Conservation (phyloP, 1,284 basidiomycete species). For the Somion occarium region DNA sequence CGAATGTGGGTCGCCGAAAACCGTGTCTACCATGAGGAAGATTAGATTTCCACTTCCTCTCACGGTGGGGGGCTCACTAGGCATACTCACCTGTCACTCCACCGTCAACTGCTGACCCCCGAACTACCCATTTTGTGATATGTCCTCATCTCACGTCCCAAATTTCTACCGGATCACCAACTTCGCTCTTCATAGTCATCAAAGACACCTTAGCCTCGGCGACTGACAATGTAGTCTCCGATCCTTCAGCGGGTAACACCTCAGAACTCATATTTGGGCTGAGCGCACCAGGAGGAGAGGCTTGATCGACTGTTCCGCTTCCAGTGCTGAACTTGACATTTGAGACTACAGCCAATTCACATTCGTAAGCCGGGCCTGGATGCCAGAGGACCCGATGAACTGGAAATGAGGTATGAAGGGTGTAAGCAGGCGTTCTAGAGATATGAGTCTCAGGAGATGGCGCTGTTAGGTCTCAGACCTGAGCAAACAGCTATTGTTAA, state of each 20-base stretch:
- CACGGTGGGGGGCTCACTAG: background rate
- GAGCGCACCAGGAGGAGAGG: background rate
- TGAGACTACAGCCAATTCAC: conserved; percentile 73
- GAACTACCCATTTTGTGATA: conserved; percentile 79
- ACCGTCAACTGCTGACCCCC: conserved; percentile 57
- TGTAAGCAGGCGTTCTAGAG: conserved; percentile 63
- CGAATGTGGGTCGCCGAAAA: conserved; percentile 67
- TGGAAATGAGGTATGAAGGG: conserved; percentile 71
- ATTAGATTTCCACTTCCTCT: background rate
- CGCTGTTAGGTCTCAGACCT: conserved; percentile 74
- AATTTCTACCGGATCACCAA: conserved; percentile 68
- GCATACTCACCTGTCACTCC: conserved; percentile 56
- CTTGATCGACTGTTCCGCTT: conserved; percentile 14
- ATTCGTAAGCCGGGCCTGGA: conserved; percentile 72
- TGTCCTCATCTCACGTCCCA: conserved; percentile 85
- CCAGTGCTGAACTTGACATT: conserved; percentile 51
- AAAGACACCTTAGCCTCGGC: background rate
- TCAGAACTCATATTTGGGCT: conserved; percentile 4
- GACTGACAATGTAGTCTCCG: conserved; percentile 15
- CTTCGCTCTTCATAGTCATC: conserved; percentile 28
- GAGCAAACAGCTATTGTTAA: conserved; percentile 1
- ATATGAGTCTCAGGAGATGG: no score
- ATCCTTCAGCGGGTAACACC: background rate
- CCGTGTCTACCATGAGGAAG: conserved; percentile 43
- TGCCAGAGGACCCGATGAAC: conserved; percentile 77